Evolutionary conservation across 495 filamentous ascomycete species (phyloP).

Genomic region (Penicillium antarcticum): DNA sequence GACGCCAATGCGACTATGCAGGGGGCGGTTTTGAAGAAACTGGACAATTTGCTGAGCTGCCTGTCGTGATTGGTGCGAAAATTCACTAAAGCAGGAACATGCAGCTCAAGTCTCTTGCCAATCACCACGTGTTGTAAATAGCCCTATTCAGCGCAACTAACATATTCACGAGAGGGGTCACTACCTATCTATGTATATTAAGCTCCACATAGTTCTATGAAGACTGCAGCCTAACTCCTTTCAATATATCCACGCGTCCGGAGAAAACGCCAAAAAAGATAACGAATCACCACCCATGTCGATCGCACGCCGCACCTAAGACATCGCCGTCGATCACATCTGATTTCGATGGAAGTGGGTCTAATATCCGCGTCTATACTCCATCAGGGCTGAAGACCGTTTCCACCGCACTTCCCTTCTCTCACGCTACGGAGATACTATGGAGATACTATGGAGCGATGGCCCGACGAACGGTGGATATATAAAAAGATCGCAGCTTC

Average conservation of each 20-base stretch:
- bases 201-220: neutral
- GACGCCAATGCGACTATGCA: constrained; percentile 55
- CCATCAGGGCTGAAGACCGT: constrained; percentile 13
- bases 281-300: neutral
- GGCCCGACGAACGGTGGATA: too few species aligned
- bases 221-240: neutral
- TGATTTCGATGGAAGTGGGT: constrained; percentile 2
- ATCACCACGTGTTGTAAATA: neutral
- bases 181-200: neutral
- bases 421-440: neutral
- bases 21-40: constrained; percentile 51
- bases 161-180: too few species aligned
- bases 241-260: neutral
- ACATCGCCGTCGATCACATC: neutral
- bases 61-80: constrained; percentile 33
- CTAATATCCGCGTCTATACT: constrained; percentile 7
- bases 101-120: neutral
- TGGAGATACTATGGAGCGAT: neutral
- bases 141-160: neutral
- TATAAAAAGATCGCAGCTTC: too few species aligned
- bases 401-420: neutral
- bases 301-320: neutral
- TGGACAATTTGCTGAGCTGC: constrained; percentile 49
- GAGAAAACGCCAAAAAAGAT: neutral
- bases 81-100: neutral